A percentile compares a stretch with the other conserved stretches of the same genome.
phyloP scores from a whole-genome alignment of 257 asterid genomes.

The Penstemon davidsonii region DNA sequence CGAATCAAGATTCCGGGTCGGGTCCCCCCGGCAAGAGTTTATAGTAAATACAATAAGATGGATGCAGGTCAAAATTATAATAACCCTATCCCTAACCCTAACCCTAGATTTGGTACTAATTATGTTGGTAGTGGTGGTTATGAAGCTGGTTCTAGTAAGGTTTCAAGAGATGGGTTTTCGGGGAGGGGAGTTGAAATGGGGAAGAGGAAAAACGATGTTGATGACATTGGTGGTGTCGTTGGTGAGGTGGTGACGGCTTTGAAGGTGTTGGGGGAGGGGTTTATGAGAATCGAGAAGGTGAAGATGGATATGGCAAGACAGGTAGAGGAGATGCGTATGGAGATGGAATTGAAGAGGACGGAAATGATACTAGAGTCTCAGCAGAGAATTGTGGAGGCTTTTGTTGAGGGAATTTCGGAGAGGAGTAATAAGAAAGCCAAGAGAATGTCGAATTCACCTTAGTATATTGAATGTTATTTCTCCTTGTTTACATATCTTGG shows the following conservation, averaged over 20 bases:
- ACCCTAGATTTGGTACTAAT: slow-evolving; percentile 40
- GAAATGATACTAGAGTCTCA: slow-evolving; percentile 90
- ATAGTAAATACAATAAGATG: slow-evolving; percentile 8
- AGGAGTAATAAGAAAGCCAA: slow-evolving; percentile 54
- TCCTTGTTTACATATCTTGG: slow-evolving; percentile 14
- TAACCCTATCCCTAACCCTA: slow-evolving; percentile 15
- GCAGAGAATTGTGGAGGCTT: slow-evolving; percentile 77
- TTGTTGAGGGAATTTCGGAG: slow-evolving; percentile 60
- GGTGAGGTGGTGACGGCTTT: slow-evolving; percentile 59
- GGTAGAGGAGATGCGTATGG: slow-evolving; percentile 88
- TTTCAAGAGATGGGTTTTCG: slow-evolving; percentile 39
- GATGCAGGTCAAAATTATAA: slow-evolving; percentile 33
- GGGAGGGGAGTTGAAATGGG: slow-evolving; percentile 40
- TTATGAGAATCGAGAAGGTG: slow-evolving; percentile 84
- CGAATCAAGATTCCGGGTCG: slow-evolving; percentile 81
- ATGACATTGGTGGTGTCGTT: slow-evolving; percentile 21
- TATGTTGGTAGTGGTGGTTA: slow-evolving; percentile 4
- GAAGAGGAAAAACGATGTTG: slow-evolving; percentile 40
- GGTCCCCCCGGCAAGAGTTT: slow-evolving; percentile 35
- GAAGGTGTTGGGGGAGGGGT: slow-evolving; percentile 76
- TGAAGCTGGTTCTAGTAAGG: slow-evolving; percentile 47
- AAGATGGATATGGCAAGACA: slow-evolving; percentile 91
- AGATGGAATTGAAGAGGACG: slow-evolving; percentile 95
- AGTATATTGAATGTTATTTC: slow-evolving; percentile 4
- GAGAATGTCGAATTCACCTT: slow-evolving; percentile 42